Evolutionary conservation across 2,329 filamentous ascomycete genomes (phyloP).

Genomic region (Hypomyces perniciosus): DNA sequence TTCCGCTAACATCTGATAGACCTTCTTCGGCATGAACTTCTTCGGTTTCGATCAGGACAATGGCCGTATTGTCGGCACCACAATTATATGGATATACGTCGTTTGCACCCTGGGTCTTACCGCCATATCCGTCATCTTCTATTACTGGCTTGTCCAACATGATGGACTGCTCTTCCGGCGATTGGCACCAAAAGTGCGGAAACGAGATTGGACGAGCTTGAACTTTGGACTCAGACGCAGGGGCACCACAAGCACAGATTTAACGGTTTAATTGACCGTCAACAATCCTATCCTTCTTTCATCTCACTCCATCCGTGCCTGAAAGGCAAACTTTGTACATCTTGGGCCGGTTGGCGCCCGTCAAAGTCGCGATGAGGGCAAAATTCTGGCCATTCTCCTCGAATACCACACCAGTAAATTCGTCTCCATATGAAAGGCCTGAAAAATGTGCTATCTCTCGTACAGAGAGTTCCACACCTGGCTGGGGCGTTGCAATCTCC

Average conservation of each 20-base stretch:
- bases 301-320: neutral
- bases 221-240: neutral
- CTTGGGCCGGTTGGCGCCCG: neutral
- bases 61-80: slow-evolving; percentile 24
- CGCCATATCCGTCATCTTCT: slow-evolving; percentile 25
- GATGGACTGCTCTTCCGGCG: slow-evolving; percentile 19
- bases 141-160: slow-evolving; percentile 23
- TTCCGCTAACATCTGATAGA: slow-evolving; percentile 15
- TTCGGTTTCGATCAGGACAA: slow-evolving; percentile 28
- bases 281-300: neutral
- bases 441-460: slow-evolving; percentile 14
- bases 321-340: slow-evolving; percentile 3
- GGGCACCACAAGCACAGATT: neutral
- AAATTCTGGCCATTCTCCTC: slow-evolving; percentile 1
- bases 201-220: neutral
- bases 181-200: slow-evolving; percentile 18
- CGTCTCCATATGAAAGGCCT: slow-evolving; percentile 16
- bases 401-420: slow-evolving; percentile 14
- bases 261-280: neutral
- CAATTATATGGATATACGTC: slow-evolving; percentile 35
- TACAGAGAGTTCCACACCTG: slow-evolving; percentile 5
- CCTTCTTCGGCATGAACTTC: slow-evolving; percentile 37
- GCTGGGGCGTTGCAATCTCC: slow-evolving; percentile 16
- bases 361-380: slow-evolving; percentile 1
- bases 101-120: slow-evolving; percentile 26